Percentiles rank a stretch among this genome's conserved stretches.
phyloP scores from a whole-genome alignment of 2,329 filamentous ascomycete genomes.

The Orbilia oligospora region DNA sequence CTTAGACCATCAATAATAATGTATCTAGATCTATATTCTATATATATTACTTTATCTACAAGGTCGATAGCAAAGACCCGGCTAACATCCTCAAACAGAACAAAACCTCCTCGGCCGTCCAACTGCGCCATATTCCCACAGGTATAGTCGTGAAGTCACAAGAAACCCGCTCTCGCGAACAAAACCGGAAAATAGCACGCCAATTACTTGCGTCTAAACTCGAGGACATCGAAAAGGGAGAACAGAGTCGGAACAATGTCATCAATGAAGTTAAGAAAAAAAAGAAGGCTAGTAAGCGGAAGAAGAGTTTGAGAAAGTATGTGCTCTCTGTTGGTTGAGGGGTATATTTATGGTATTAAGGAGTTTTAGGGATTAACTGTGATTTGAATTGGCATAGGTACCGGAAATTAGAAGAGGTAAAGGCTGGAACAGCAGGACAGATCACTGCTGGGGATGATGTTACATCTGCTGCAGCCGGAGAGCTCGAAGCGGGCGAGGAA shows the following conservation, averaged over 20 bases:
- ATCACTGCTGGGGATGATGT: slow-evolving; percentile 62
- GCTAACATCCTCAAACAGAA: slow-evolving; percentile 72
- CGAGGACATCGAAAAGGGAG: slow-evolving; percentile 82
- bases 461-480: slow-evolving; percentile 62
- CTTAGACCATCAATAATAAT: slow-evolving; percentile 64
- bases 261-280: slow-evolving; percentile 76
- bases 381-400: slow-evolving; percentile 31
- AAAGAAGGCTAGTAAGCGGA: slow-evolving; percentile 81
- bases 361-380: slow-evolving; percentile 13
- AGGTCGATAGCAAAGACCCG: slow-evolving; percentile 5
- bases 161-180: slow-evolving; percentile 85
- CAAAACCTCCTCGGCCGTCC: slow-evolving; percentile 95
- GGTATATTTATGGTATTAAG: neutral
- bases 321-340: slow-evolving; percentile 59
- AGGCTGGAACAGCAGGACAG: slow-evolving; percentile 62
- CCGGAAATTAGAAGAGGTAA: slow-evolving; percentile 72
- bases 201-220: slow-evolving; percentile 80
- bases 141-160: slow-evolving; percentile 95
- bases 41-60: neutral
- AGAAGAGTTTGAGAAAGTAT: slow-evolving; percentile 89
- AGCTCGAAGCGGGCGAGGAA: slow-evolving; percentile 25
- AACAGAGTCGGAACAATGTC: slow-evolving; percentile 76
- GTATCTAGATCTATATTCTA: slow-evolving; percentile 1
- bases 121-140: slow-evolving; percentile 89
- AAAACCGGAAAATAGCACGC: slow-evolving; percentile 89